Evolutionary conservation across 768 basidiomycete genomes (phyloP), one percentile per base, ranked within the genome.

Genomic region (Auricularia heimuer): DNA sequence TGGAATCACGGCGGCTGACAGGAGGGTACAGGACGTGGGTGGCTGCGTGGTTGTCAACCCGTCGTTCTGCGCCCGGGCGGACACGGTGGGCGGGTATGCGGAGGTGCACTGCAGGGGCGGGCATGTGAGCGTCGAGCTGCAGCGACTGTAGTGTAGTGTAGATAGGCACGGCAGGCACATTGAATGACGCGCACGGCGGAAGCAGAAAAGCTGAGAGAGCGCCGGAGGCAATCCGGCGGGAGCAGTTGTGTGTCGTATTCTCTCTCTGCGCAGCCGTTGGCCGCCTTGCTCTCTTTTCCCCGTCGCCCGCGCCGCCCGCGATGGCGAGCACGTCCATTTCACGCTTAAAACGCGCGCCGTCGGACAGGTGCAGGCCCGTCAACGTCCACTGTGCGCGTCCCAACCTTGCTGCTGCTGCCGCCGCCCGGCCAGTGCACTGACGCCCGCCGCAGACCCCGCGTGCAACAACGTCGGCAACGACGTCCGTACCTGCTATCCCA

Each of bases 1-100:
- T n/a, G 54, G 54, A 33, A 34, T 1, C 24, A 35, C 61, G 6
- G 6, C 45, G 42, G 29, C 29, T 36, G 29, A 7, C 42, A 16
- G 4, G 1, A 3, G 34, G 44, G 7, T 56, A 14, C 67, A 97
- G 95, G 79, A 82, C 62, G 86, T 97, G 39, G 87, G 94, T 71
- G 81, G 82, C 10, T 90, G 90, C 2, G 78, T 82, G 3, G 82
- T 88, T n/a, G 75, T 98, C 68, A 99, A 99, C 72, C 94, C 97
- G 0, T 90, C 91, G 0, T 87, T 83, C 69, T 75, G 94, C 18
- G 69, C 71, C 24, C 69, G 74, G 58, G 61, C 63, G 34, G 45
- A 39, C 12, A 35, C 39, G 39, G 33, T 62, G 54, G 66, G 56
- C 14, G 18, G 8, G 16, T 60, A 33, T 35, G 56, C 34, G 29